phyloP scores from a whole-genome alignment of 768 basidiomycete species.

The Mycena galericulata region DNA sequence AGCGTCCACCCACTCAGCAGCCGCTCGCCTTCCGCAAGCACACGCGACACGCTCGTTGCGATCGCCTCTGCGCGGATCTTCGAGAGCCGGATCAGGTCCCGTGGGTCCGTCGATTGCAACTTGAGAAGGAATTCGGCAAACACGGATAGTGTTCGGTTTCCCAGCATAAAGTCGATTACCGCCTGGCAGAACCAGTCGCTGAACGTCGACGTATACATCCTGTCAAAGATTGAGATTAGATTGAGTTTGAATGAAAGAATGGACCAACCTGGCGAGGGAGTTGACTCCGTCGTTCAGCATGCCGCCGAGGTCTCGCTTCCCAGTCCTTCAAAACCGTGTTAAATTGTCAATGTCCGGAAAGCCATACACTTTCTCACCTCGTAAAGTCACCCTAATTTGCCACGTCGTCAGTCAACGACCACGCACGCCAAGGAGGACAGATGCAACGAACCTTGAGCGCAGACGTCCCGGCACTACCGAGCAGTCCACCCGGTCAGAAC shows the following conservation, averaged over 20 bases:
- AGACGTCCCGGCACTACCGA: conserved; percentile 89
- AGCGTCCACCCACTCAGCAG: conserved; percentile 92
- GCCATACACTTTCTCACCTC: conserved; percentile 57
- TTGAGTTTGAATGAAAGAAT: not conserved
- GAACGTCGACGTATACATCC: conserved; percentile 90
- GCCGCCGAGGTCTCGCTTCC: conserved; percentile 93
- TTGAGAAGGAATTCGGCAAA: conserved; percentile 95
- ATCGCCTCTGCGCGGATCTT: conserved; percentile 94
- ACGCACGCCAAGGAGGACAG: conserved; percentile 9
- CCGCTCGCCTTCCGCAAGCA: conserved; percentile 81
- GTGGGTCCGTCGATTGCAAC: conserved; percentile 91
- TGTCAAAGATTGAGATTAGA: conserved; percentile 38
- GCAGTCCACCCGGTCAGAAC: conserved; percentile 14
- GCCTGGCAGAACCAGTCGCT: conserved; percentile 98
- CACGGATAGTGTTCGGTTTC: conserved; percentile 85
- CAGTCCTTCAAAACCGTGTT: conserved; percentile 72
- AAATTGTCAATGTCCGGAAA: conserved; percentile 26
- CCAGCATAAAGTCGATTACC: conserved; percentile 92
- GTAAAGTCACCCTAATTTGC: conserved; percentile 83
- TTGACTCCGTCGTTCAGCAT: conserved; percentile 97
- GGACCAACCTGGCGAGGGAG: conserved; percentile 79
- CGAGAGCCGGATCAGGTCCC: conserved; percentile 88
- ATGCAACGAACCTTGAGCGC: conserved; percentile 82
- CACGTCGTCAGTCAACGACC: conserved; percentile 14
- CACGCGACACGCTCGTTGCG: conserved; percentile 85